phyloP scores from a whole-genome alignment of 768 basidiomycete species.

The Calocera viscosa region DNA sequence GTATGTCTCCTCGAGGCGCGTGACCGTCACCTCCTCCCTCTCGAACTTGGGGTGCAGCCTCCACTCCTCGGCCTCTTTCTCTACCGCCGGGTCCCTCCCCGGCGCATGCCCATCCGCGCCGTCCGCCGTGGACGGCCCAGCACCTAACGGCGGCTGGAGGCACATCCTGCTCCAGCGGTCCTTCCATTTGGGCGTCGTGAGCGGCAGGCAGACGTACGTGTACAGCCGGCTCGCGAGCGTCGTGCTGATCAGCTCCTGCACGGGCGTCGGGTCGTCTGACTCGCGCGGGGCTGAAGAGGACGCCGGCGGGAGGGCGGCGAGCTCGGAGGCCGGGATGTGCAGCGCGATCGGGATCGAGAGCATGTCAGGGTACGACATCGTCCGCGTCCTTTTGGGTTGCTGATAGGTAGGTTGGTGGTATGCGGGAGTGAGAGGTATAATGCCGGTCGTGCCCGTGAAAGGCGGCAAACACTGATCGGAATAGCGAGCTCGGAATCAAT shows the following conservation, averaged over 20 bases:
- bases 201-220: conserved; percentile 62
- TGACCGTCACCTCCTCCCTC: conserved; percentile 14
- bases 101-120: background rate
- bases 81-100: background rate
- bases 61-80: conserved; percentile 15
- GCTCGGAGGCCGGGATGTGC: conserved; percentile 18
- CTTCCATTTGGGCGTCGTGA: conserved; percentile 82
- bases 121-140: background rate
- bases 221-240: conserved; percentile 30
- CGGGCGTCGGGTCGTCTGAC: conserved; percentile 31
- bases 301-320: conserved; percentile 13
- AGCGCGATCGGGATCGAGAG: conserved; percentile 18
- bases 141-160: conserved; percentile 26
- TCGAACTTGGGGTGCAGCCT: conserved; percentile 10
- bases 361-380: background rate
- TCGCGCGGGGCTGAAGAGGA: background rate
- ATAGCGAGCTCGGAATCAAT: background rate
- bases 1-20: conserved; percentile 24
- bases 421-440: no score
- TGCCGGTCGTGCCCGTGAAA: no score
- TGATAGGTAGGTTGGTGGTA: background rate
- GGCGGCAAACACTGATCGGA: no score
- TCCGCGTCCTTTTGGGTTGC: background rate
- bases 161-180: conserved; percentile 85
- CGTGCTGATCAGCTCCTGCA: conserved; percentile 8